These are phyloP conservation scores for Aurifilum marmelostoma DNA, from an alignment of 2,329 filamentous ascomycete species.

Conservation along the genomic window DNA sequence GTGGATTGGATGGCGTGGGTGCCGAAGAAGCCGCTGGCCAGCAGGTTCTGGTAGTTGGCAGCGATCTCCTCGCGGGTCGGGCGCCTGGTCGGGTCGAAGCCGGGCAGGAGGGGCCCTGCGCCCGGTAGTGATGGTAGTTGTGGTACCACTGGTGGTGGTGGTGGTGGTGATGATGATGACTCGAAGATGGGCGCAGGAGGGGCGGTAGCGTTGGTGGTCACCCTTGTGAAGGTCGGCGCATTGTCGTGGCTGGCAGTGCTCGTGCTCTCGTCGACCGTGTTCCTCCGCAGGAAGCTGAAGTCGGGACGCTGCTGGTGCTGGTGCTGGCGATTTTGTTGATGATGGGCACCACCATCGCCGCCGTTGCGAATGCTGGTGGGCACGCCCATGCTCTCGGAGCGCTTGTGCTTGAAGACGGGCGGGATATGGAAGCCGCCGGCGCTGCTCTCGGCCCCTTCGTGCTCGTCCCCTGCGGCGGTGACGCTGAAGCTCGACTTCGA, in stretches of 20 bases:
- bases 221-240: not conserved
- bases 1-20: constrained; percentile 62
- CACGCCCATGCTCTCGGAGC: constrained; percentile 26
- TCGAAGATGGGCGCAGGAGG: not conserved
- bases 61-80: constrained; percentile 55
- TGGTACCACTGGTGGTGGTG: no score
- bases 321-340: not conserved
- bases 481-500: constrained; percentile 34
- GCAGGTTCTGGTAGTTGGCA: constrained; percentile 59
- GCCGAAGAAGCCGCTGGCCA: constrained; percentile 62
- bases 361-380: constrained; percentile 1
- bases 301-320: not conserved
- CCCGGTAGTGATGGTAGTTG: not conserved
- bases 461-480: constrained; percentile 29
- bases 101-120: constrained; percentile 9
- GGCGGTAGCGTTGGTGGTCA: not conserved
- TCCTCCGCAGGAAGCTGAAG: constrained; percentile 1
- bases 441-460: constrained; percentile 10
- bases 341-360: not conserved
- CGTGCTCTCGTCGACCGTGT: not conserved
- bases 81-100: constrained; percentile 33
- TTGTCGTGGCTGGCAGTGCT: not conserved
- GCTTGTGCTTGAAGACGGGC: constrained; percentile 28
- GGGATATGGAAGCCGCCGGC: constrained; percentile 17
- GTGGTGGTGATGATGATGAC: not conserved